phyloP scores from a whole-genome alignment of 2,329 filamentous ascomycete genomes.

The Triangularia verruculosa region DNA sequence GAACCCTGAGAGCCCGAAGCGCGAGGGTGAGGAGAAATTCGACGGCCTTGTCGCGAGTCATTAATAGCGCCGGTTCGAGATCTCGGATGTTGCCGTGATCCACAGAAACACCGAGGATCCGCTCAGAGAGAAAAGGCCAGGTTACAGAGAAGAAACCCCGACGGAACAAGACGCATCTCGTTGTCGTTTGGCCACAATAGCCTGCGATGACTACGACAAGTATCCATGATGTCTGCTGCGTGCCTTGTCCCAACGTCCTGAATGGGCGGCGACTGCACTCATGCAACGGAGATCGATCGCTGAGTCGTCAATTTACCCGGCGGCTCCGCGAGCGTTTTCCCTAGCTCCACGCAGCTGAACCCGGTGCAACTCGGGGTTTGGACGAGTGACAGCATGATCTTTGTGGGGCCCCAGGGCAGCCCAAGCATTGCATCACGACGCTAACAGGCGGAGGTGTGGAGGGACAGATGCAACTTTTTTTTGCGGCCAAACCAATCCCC shows the following conservation, averaged over 20 bases:
- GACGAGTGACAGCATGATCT: conserved; percentile 17
- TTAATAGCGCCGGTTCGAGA: conserved; percentile 14
- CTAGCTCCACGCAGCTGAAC: conserved; percentile 16
- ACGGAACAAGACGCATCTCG: conserved; percentile 1
- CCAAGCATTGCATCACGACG: conserved; percentile 11
- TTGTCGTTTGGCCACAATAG: conserved; percentile 5
- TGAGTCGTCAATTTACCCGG: conserved; percentile 26
- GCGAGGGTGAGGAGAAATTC: conserved; percentile 13
- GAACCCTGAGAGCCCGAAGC: conserved; percentile 18
- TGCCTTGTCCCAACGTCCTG: conserved; percentile 2
- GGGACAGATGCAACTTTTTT: conserved; percentile 2
- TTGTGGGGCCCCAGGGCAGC: conserved; percentile 14
- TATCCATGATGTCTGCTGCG: background rate
- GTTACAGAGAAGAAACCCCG: background rate
- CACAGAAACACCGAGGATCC: conserved; percentile 25
- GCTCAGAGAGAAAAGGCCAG: background rate
- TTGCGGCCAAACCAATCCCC: conserved; percentile 21
- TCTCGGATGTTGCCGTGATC: conserved; percentile 19
- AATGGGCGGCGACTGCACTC: conserved; percentile 15
- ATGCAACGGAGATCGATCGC: conserved; percentile 26
- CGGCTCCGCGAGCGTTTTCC: conserved; percentile 23
- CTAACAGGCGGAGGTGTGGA: conserved; percentile 1
- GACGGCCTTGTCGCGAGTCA: conserved; percentile 21
- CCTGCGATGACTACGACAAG: background rate
- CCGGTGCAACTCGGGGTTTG: conserved; percentile 19